Evolutionary conservation across 495 filamentous ascomycete species (phyloP).

Genomic region (Xylaria scruposa): DNA sequence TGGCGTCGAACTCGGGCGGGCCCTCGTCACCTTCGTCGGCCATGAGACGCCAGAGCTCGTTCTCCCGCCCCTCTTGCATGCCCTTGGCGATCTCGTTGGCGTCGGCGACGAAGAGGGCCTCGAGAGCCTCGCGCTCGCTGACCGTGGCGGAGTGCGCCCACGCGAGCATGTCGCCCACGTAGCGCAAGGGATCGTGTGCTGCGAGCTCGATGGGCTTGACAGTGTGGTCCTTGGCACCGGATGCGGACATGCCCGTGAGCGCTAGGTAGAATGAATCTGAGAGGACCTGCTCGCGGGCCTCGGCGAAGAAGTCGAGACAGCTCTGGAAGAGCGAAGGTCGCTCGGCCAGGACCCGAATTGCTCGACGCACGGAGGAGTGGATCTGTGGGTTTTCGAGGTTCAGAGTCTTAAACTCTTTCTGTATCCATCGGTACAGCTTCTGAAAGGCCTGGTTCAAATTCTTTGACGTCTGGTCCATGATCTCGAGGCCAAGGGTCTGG

Average conservation of each 20-base stretch:
- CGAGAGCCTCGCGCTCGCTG: slow-evolving; percentile 90
- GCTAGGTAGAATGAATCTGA: slow-evolving; percentile 92
- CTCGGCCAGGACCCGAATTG: slow-evolving; percentile 87
- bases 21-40: slow-evolving; percentile 59
- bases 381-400: slow-evolving; percentile 96
- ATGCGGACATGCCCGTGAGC: slow-evolving; percentile 71
- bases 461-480: slow-evolving; percentile 88
- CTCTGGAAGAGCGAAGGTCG: slow-evolving; percentile 88
- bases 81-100: slow-evolving; percentile 89
- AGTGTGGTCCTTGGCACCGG: slow-evolving; percentile 52
- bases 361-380: slow-evolving; percentile 81
- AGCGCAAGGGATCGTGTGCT: slow-evolving; percentile 89
- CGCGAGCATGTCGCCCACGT: slow-evolving; percentile 96
- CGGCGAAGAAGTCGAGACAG: slow-evolving; percentile 92
- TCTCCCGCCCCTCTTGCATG: slow-evolving; percentile 83
- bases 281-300: slow-evolving; percentile 84
- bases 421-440: slow-evolving; percentile 93
- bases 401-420: slow-evolving; percentile 88
- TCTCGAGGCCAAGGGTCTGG: slow-evolving; percentile 81
- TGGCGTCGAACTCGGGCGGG: slow-evolving; percentile 72
- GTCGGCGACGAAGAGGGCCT: slow-evolving; percentile 87
- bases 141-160: slow-evolving; percentile 96
- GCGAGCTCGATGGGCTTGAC: slow-evolving; percentile 94
- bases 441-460: slow-evolving; percentile 91
- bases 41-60: slow-evolving; percentile 79